Evolutionary conservation across 75 land plant genomes (phyloP).

Genomic region (Cupressus sempervirens): DNA sequence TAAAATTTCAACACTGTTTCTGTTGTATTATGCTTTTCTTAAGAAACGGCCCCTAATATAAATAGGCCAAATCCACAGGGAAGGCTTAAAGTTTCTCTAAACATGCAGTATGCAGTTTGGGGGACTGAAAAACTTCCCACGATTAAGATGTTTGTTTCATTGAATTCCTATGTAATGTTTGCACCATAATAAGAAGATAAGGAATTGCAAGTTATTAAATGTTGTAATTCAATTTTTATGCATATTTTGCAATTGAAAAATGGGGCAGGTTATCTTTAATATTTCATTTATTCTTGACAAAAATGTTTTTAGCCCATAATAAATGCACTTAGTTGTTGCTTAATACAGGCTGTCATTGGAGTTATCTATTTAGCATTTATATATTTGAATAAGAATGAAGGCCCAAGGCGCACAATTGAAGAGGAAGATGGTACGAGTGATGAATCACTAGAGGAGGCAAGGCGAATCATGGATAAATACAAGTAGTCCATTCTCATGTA

Average conservation of each 20-base stretch:
- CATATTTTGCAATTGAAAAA: not conserved
- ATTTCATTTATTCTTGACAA: not conserved
- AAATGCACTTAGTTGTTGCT: not conserved
- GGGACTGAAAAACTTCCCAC: not conserved
- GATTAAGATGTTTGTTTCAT: not conserved
- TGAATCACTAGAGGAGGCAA: conserved; percentile 70
- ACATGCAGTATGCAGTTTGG: not conserved
- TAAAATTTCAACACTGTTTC: not conserved
- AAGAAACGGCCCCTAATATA: not conserved
- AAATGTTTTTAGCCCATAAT: not conserved
- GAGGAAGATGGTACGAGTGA: conserved; percentile 26
- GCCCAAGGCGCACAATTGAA: conserved; percentile 29
- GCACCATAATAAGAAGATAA: not conserved
- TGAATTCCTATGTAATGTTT: not conserved
- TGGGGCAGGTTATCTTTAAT: not conserved
- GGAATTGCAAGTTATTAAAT: not conserved
- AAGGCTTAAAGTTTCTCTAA: not conserved
- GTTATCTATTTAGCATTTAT: conserved; percentile 57
- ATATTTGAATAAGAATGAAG: conserved; percentile 58
- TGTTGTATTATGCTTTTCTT: not conserved
- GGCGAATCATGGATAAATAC: conserved; percentile 85
- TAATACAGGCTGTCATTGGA: conserved; percentile 61
- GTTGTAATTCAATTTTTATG: not conserved
- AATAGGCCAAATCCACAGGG: not conserved
- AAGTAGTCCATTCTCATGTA: conserved; percentile 26